Evolutionary conservation across 768 basidiomycete genomes (phyloP).

Genomic region (Boletus subparvulus): DNA sequence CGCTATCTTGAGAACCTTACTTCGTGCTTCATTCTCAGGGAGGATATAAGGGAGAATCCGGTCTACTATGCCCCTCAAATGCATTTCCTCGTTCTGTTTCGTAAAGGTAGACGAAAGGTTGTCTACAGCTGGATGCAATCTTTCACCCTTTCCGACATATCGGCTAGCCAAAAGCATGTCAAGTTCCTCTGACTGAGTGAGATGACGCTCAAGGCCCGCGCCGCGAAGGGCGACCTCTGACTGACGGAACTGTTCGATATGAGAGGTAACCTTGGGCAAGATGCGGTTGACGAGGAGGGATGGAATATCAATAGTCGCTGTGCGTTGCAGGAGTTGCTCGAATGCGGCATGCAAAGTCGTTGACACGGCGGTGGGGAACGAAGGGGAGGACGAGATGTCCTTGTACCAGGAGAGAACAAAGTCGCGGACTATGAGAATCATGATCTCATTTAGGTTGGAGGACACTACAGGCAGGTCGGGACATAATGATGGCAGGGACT

Average conservation of each 20-base stretch:
- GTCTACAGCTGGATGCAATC: constrained; percentile 81
- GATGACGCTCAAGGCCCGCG: constrained; percentile 72
- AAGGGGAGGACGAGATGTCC: constrained; percentile 78
- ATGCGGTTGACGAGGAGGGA: constrained; percentile 79
- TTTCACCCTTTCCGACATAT: constrained; percentile 65
- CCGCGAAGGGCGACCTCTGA: constrained; percentile 86
- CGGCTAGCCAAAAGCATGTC: constrained; percentile 83
- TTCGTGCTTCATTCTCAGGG: constrained; percentile 71
- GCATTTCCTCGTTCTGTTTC: constrained; percentile 85
- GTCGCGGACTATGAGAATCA: constrained; percentile 79
- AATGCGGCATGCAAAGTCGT: constrained; percentile 66
- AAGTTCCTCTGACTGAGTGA: constrained; percentile 88
- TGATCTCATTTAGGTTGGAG: constrained; percentile 72
- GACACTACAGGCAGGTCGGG: constrained; percentile 67
- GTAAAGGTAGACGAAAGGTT: constrained; percentile 89
- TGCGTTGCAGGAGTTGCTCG: constrained; percentile 54
- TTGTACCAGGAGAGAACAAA: constrained; percentile 91
- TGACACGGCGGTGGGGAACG: constrained; percentile 87
- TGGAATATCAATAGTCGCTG: constrained; percentile 64
- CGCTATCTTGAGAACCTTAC: constrained; percentile 68
- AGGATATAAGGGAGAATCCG: constrained; percentile 69
- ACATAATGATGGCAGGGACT: constrained; percentile 63
- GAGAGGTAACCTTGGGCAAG: constrained; percentile 84
- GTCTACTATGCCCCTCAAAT: constrained; percentile 72
- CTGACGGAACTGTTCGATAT: constrained; percentile 87